Conservation (phyloP, 2,329 filamentous ascomycete species). For the Fusarium pseudocircinatum region DNA sequence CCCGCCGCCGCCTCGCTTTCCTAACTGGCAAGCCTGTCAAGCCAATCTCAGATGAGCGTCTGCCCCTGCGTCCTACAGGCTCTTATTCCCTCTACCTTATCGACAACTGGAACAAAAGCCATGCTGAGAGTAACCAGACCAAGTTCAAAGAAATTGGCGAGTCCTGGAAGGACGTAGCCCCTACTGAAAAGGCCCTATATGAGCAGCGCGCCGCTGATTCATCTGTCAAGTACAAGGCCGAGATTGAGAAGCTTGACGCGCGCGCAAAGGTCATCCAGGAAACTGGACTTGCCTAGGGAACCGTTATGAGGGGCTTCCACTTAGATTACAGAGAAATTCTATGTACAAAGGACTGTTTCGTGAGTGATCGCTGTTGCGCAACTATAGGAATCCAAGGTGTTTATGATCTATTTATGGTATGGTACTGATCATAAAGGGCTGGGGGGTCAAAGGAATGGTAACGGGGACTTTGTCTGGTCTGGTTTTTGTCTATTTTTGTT, state of each 20-base stretch:
- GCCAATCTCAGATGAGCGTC: constrained; percentile 58
- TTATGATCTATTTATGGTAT: constrained; percentile 14
- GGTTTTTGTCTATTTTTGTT: constrained; percentile 13
- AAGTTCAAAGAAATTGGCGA: constrained; percentile 37
- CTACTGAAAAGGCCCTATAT: constrained; percentile 55
- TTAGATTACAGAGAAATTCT: neutral
- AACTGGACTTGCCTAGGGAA: constrained; percentile 14
- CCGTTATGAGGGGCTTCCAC: constrained; percentile 17
- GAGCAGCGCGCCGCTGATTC: constrained; percentile 42
- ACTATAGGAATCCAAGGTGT: neutral
- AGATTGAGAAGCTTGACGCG: constrained; percentile 40
- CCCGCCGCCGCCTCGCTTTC: constrained; percentile 48
- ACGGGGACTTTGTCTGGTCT: neutral
- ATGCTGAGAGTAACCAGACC: neutral
- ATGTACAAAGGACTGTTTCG: neutral
- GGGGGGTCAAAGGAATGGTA: constrained; percentile 5
- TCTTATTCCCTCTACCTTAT: constrained; percentile 52
- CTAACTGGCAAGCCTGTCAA: constrained; percentile 51
- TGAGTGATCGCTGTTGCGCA: neutral
- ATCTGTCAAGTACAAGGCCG: constrained; percentile 21
- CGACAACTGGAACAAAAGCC: constrained; percentile 48
- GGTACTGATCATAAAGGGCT: constrained; percentile 6
- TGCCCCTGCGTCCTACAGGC: constrained; percentile 52
- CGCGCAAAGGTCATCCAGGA: constrained; percentile 47
- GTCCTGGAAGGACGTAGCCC: constrained; percentile 57